Evolutionary conservation across 805 yeast species (phyloP), one percentile per base, ranked within the genome.

Genomic region (Candida anglica): DNA sequence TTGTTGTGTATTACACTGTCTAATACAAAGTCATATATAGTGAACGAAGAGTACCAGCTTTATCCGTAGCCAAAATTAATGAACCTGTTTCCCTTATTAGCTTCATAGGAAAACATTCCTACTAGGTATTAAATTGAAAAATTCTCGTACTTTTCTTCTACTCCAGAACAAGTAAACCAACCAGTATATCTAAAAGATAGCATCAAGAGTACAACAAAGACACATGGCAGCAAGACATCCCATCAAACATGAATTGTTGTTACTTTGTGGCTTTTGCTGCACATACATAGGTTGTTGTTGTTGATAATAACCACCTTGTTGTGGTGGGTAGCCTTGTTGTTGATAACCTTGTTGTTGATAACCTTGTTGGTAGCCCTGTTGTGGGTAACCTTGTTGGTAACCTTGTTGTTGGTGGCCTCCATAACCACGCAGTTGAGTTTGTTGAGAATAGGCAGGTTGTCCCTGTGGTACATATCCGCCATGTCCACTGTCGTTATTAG

Each of bases 251-350:
- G 51, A 46, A 17, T 45, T 52, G 23, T 55, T 55, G 22, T 43
- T 38, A 18, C 50, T 36, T 3, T 44, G 36, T 15, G 40, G 39
- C 36, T 62, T 63, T 39, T 66, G 71, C 46, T 66, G 72, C 5
- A 66, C 71, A 37, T 66, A 66, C 61, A 65, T 62, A 21, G 69
- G 71, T 37, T 64, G 70, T 40, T 60, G 69, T 41, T 63, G 70
- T 35, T 58, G 67, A 39, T 60, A 56, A 39, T 63, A 62, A 2
- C 65, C 63, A 3, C 56, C 56, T 34, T 54, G 61, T 34, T 47
- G 63, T 7, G 50, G 58, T 9, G 39, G 46, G 18, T 43, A 43
- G 15, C 48, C 43, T 33, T 36, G 51, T 28, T 42, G 53, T 37
- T 16, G 39, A 41, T 35, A 35, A 6, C 34, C 34, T 16, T 19